Evolutionary conservation across 768 basidiomycete species (phyloP).

Genomic region (Suillus weaverae): DNA sequence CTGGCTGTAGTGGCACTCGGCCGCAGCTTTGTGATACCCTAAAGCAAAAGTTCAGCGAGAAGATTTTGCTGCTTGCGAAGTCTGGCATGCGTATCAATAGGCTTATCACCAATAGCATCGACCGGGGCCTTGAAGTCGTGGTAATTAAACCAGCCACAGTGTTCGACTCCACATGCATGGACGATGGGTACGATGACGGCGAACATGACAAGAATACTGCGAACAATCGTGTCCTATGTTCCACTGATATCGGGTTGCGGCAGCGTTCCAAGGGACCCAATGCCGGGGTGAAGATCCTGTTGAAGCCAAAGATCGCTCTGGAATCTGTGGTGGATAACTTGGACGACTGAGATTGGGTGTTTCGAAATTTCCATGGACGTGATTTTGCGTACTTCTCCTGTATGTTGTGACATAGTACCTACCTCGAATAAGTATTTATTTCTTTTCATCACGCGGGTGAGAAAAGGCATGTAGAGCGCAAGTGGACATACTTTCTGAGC

Average conservation of each 20-base stretch:
- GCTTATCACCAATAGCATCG: conserved; percentile 31
- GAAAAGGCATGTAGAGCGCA: neutral
- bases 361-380: neutral
- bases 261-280: conserved; percentile 27
- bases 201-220: conserved; percentile 7
- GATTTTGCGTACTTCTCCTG: neutral
- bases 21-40: conserved; percentile 39
- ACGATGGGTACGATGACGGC: conserved; percentile 34
- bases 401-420: neutral
- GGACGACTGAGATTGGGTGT: conserved; percentile 25
- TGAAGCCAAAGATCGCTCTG: conserved; percentile 41
- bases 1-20: conserved; percentile 26
- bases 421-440: neutral
- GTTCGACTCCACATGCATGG: conserved; percentile 30
- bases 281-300: conserved; percentile 31
- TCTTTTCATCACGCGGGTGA: neutral
- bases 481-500: conserved; percentile 2
- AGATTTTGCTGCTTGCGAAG: conserved; percentile 43
- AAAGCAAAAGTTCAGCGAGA: conserved; percentile 42
- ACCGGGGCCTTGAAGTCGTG: conserved; percentile 33
- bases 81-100: conserved; percentile 49
- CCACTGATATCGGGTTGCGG: conserved; percentile 38
- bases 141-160: conserved; percentile 23
- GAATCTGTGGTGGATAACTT: conserved; percentile 37
- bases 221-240: conserved; percentile 31